Evolutionary conservation across 2,329 filamentous ascomycete species (phyloP), one percentile per base, ranked within the genome.

Genomic region (Colletotrichum tabaci): DNA sequence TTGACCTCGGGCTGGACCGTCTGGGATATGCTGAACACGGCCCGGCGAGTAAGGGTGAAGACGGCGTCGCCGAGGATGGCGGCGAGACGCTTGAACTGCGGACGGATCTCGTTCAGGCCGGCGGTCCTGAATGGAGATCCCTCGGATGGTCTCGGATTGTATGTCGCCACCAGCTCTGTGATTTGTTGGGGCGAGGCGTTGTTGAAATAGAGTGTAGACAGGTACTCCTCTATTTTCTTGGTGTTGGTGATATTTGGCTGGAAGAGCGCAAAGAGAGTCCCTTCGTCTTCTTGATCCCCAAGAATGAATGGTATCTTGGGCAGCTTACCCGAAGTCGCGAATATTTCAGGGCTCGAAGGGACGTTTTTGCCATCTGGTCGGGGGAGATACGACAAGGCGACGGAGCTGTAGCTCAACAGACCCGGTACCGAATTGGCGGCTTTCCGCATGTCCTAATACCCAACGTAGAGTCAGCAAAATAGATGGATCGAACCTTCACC

Each of bases 281-380:
- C 90, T 77, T 93, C 91, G 76, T 93, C 90, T 82, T 92, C 89
- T 78, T 90, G 87, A 75, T 90, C 85, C 46, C 91, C 90, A 21
- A 89, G 81, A 66, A 93, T 91, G 76, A 92, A 86, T 2, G 91
- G 90, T 0, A 92, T 87, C 1, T 75, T 83, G 30, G 88, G 85
- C 71, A 89, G 91, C 72, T 84, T 84, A 23, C 88, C 88, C 0
- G 78, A 74, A 4, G 74, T 65, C 5, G 85, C 78, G 5, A 90
- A 79, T 1, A 82, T 58, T 12, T 92, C 90, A 0, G 89, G 87
- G 0, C 86, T 88, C 2, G 82, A 79, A 0, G 87, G 85, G 18
- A 92, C 81, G 16, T 84, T 82, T 9, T 75, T 84, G 21, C 88
- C 87, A 71, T 92, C 90, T 0, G 89, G 90, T 0, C 90, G 87